phyloP scores from a whole-genome alignment of 2,329 filamentous ascomycete genomes.

The Hypoxylon sp. region DNA sequence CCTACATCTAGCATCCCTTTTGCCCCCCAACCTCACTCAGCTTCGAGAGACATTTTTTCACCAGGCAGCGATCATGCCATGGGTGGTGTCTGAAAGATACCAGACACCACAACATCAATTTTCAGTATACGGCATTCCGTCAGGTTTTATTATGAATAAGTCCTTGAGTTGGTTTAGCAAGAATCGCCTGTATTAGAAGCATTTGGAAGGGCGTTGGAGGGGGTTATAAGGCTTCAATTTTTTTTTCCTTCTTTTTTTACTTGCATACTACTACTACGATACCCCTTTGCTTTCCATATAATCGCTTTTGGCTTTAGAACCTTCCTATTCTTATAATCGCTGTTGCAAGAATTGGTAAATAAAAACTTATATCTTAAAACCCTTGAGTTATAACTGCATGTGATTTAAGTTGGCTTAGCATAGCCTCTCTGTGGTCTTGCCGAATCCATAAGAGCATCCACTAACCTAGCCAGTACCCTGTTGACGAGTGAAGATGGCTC shows the following conservation, averaged over 20 bases:
- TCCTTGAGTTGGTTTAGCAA: background rate
- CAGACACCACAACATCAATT: slow-evolving; percentile 33
- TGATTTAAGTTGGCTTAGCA: too few species aligned
- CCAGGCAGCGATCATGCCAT: slow-evolving; percentile 29
- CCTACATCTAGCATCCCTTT: slow-evolving; percentile 51
- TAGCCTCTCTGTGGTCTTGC: too few species aligned
- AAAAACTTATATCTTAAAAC: background rate
- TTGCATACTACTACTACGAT: slow-evolving; percentile 17
- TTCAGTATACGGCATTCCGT: background rate
- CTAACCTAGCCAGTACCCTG: too few species aligned
- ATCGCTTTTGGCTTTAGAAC: background rate
- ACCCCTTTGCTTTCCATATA: slow-evolving; percentile 6
- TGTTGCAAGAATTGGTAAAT: background rate
- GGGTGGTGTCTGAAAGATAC: slow-evolving; percentile 36
- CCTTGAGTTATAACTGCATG: background rate
- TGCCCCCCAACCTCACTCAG: slow-evolving; percentile 35
- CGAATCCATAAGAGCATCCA: too few species aligned
- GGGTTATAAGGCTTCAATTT: background rate
- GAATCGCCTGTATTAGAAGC: background rate
- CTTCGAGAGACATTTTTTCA: slow-evolving; percentile 23
- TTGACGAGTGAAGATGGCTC: too few species aligned
- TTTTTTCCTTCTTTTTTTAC: background rate
- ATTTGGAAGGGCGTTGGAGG: background rate
- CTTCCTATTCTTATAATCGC: background rate
- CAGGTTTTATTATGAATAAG: background rate